Conservation (phyloP, 2,329 filamentous ascomycete species). For the Corinectria fuckeliana region DNA sequence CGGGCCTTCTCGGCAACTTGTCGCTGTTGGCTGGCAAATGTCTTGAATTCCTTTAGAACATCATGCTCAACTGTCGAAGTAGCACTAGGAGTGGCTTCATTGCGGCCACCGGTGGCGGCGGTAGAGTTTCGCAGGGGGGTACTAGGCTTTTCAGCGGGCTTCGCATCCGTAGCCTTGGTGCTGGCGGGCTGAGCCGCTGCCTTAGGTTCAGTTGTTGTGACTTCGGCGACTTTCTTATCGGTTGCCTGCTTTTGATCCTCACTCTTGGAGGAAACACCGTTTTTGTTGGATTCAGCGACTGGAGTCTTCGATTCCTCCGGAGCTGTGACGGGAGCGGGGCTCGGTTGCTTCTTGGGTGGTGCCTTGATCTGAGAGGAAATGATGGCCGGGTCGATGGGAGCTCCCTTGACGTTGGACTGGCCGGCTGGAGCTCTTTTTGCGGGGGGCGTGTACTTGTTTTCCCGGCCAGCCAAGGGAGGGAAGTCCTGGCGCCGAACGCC, state of each 20-base stretch:
- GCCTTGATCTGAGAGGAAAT: slow-evolving; percentile 81
- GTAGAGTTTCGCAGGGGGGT: slow-evolving; percentile 43
- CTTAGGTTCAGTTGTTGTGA: slow-evolving; percentile 39
- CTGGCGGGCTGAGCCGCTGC: slow-evolving; percentile 41
- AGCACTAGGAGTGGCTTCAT: slow-evolving; percentile 56
- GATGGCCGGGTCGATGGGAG: slow-evolving; percentile 85
- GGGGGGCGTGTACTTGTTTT: slow-evolving; percentile 87
- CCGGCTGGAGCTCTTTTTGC: slow-evolving; percentile 81
- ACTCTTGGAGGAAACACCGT: slow-evolving; percentile 39
- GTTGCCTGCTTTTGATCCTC: slow-evolving; percentile 34
- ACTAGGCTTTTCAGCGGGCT: slow-evolving; percentile 36
- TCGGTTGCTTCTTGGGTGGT: slow-evolving; percentile 47
- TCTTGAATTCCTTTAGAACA: slow-evolving; percentile 68
- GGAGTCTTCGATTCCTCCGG: slow-evolving; percentile 36
- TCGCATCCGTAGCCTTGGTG: slow-evolving; percentile 41
- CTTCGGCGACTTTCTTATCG: slow-evolving; percentile 40
- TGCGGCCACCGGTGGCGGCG: slow-evolving; percentile 48
- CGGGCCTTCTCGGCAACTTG: slow-evolving; percentile 63
- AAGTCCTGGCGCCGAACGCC: slow-evolving; percentile 83
- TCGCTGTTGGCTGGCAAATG: slow-evolving; percentile 65
- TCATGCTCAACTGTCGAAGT: slow-evolving; percentile 68
- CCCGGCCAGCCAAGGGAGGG: slow-evolving; percentile 64
- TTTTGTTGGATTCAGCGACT: slow-evolving; percentile 39
- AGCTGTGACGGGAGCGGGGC: slow-evolving; percentile 18
- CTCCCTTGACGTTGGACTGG: slow-evolving; percentile 75